Conservation (phyloP, 148 eudicot species). For the Vaccinium darrowii region DNA sequence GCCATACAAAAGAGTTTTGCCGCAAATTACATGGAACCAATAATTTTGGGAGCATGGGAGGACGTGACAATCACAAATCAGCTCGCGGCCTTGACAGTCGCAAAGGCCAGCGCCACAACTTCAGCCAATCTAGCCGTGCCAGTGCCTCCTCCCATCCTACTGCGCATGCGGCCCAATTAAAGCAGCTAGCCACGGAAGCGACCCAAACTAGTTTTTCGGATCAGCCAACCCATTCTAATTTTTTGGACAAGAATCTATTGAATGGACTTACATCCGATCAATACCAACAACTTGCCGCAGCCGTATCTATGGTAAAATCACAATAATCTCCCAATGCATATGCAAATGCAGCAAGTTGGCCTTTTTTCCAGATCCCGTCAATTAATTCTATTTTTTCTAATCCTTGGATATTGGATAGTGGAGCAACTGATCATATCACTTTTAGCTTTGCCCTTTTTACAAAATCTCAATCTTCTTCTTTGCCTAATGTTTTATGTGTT, state of each 20-base stretch:
- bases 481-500: not conserved
- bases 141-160: not conserved
- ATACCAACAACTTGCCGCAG: not conserved
- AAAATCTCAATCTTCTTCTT: not conserved
- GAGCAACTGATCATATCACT: too few species aligned
- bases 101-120: not conserved
- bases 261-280: slow-evolving; percentile 3
- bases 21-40: not conserved
- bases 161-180: not conserved
- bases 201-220: not conserved
- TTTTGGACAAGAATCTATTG: not conserved
- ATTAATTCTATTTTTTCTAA: not conserved
- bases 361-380: not conserved
- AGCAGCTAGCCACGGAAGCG: too few species aligned
- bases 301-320: slow-evolving; percentile 10
- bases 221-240: not conserved
- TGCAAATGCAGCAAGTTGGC: not conserved
- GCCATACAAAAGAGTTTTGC: slow-evolving; percentile 1
- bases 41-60: not conserved
- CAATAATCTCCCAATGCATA: slow-evolving; percentile 3
- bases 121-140: not conserved
- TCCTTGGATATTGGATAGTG: not conserved
- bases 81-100: not conserved
- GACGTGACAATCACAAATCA: not conserved
- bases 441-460: slow-evolving; percentile 5